phyloP scores from a whole-genome alignment of 176 grass and related monocot genomes.

The Aegilops longissima region DNA sequence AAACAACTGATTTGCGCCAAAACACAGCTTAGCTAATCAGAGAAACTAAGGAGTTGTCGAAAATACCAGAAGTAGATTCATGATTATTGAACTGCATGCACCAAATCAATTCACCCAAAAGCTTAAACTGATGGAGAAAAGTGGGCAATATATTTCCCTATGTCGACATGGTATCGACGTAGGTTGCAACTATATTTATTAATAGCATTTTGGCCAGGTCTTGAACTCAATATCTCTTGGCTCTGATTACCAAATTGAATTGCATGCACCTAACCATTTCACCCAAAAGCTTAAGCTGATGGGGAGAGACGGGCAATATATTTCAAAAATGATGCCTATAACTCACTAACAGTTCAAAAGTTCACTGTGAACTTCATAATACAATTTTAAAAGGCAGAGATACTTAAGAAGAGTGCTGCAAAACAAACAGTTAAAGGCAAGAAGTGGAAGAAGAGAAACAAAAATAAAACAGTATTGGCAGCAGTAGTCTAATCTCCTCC shows the following conservation, averaged over 20 bases:
- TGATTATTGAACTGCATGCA: background rate
- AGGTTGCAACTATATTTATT: background rate
- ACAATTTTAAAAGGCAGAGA: background rate
- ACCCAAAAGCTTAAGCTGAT: background rate
- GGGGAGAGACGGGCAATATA: background rate
- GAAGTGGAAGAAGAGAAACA: slow-evolving; percentile 19
- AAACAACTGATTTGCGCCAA: background rate
- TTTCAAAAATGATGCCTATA: background rate
- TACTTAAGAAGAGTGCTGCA: slow-evolving; percentile 18
- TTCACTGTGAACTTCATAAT: slow-evolving; percentile 3
- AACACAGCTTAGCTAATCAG: slow-evolving; percentile 3
- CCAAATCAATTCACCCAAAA: background rate
- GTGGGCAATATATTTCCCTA: background rate
- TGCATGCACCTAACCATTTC: background rate
- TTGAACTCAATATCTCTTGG: background rate
- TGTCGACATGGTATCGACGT: background rate
- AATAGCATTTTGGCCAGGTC: background rate
- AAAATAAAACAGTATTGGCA: background rate
- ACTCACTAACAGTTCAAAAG: slow-evolving; percentile 4
- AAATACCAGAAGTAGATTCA: slow-evolving; percentile 20
- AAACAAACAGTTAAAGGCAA: slow-evolving; percentile 15
- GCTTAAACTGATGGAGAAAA: background rate
- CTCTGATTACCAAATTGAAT: background rate
- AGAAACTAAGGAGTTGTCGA: background rate
- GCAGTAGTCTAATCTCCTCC: slow-evolving; percentile 10